Base-by-base conservation (phyloP, 306 rosid genomes). In the Urtica urens region DNA sequence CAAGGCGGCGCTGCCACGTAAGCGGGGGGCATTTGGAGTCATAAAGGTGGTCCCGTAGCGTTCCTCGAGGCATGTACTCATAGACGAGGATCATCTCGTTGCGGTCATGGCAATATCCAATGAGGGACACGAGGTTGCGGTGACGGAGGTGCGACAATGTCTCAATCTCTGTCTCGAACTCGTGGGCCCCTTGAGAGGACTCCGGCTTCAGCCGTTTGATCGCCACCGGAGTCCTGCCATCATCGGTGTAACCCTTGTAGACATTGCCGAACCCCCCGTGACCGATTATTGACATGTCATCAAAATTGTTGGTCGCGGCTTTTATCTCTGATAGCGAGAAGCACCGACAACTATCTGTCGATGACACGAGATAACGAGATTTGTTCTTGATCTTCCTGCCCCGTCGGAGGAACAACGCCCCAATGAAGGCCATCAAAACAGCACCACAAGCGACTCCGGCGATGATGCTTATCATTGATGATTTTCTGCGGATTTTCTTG, bases 191-290 rank as follows among this genome's bases (percentile, higher is more conserved):
- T 1, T 74, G 76, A 0, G 59, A 37, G 1, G 79, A 74, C 16
- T 64, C 69, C 0, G 72, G 39, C 38, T 73, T 73, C 20, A 73
- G 52, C 0, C 72, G 60, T 47, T 71, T 71, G 52, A 71, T 38
- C 0, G 76, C 68, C 3, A 71, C 52, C 0, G 10, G 51, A 6
- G 51, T 60, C 5, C 63, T 22, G 15, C 35, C 66, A 0, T 10
- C 43, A 4, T 56, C 63, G 0, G 60, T 30, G 55, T 18, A 52
- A 0, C 73, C 71, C 57, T 62, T 65, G 33, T 69, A 74, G 2
- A 69, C 80, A 10, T 74, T 24, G 2, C 76, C 80, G 14, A 74
- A 74, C 4, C 80, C 80, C 0, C 73, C 80, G 0, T 26, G 48
- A 0, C 80, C 76, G 15, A 74, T 37, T 5, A 65, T 55, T 17